Percentiles rank a stretch among this genome's conserved stretches.
phyloP scores from a whole-genome alignment of 2,329 filamentous ascomycete species.

The Colletotrichum sp. region DNA sequence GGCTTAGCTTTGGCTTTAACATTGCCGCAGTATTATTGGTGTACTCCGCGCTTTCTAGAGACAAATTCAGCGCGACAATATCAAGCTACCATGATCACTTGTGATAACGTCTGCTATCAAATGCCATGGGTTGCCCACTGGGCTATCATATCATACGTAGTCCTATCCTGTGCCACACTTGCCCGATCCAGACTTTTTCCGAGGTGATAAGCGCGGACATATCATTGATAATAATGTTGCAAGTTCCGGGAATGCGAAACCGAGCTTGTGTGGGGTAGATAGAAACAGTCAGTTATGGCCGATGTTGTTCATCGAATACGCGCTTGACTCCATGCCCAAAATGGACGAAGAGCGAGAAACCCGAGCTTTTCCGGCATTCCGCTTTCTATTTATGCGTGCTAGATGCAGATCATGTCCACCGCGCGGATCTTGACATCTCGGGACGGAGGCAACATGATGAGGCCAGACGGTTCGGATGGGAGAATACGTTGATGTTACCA shows the following conservation, averaged over 20 bases:
- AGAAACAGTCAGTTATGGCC: neutral
- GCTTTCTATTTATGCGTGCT: fast-evolving
- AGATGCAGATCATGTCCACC: fast-evolving
- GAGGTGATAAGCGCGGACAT: neutral
- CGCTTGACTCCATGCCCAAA: neutral
- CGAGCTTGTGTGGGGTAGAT: neutral
- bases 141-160: neutral
- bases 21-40: neutral
- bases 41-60: neutral
- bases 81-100: neutral
- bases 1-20: neutral
- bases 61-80: neutral
- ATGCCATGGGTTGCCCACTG: neutral
- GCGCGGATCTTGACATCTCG: neutral
- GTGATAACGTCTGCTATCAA: neutral
- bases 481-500: neutral
- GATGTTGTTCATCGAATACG: neutral
- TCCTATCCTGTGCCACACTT: neutral
- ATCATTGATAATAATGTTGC: neutral
- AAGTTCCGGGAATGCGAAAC: neutral
- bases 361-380: neutral
- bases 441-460: neutral
- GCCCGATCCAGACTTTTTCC: neutral
- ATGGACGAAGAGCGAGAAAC: neutral
- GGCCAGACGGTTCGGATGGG: neutral